Evolutionary conservation across 1,284 basidiomycete genomes (phyloP).

Genomic region (Leccinum variabile): DNA sequence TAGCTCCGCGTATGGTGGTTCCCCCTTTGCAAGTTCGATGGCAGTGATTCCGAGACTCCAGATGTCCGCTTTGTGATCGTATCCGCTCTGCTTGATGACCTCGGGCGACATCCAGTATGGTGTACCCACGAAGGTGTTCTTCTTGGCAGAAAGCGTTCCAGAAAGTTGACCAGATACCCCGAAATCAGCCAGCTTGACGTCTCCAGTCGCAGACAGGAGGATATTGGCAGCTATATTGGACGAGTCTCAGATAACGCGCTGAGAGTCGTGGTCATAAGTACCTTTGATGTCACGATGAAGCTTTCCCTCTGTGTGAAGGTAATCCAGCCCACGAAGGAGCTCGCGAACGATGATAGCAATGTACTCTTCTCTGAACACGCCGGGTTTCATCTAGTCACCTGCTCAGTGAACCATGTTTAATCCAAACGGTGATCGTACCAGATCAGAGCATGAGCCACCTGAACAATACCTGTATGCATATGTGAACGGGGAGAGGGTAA

Average conservation of each 20-base stretch:
- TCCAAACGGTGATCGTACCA: constrained; percentile 47
- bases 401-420: constrained; percentile 23
- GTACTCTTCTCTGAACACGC: constrained; percentile 96
- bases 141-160: constrained; percentile 94
- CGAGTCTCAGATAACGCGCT: constrained; percentile 5
- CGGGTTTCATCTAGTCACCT: constrained; percentile 87
- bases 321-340: constrained; percentile 89
- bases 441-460: constrained; percentile 81
- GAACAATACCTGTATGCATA: constrained; percentile 68
- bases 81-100: constrained; percentile 99
- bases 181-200: constrained; percentile 98
- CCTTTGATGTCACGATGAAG: constrained; percentile 99
- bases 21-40: constrained; percentile 95
- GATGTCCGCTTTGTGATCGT: constrained; percentile 98
- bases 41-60: constrained; percentile 97
- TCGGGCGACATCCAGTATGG: constrained; percentile 99
- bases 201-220: constrained; percentile 89
- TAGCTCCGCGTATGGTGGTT: constrained; percentile 95
- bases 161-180: constrained; percentile 99
- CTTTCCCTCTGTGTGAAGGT: constrained; percentile 95
- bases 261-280: constrained; percentile 30
- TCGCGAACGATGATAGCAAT: constrained; percentile 97
- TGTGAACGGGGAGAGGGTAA: constrained; percentile 10
- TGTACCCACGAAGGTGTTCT: constrained; percentile 98
- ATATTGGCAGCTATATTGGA: constrained; percentile 82